Evolutionary conservation across 2,329 filamentous ascomycete species (phyloP), one percentile per base, ranked within the genome.

Genomic region (Colletotrichum trifolii): DNA sequence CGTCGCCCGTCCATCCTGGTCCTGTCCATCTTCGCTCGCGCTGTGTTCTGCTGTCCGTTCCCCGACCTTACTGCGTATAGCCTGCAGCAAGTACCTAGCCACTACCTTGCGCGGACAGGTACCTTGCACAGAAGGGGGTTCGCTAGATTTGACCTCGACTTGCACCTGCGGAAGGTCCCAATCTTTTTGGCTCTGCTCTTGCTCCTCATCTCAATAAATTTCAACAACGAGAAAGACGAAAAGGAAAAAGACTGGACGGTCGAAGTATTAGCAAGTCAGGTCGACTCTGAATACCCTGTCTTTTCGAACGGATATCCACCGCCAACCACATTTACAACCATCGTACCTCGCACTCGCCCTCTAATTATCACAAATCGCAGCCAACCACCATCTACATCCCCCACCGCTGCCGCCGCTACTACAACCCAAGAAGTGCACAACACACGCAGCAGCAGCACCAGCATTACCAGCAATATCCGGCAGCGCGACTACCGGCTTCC

Each of bases 31-130:
- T 40, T 65, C 48, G 63, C 52, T 61, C 50, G 57, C 50, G 50
- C 57, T 50, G 43, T 43, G 56, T 49, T 25, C 45, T 54, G 35
- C 54, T 53, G 60, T 50, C 62, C 53, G 58, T 49, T 66, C 63
- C 39, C 58, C 54, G 58, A 36, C 43, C 49, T 25, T 36, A 48
- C 63, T 50, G 25, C 25, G 25, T 25, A 25, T 25, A 4, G 25
- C 39, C 39, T 10, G 39, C 6, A 10, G 39, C 10, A 10, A 40
- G 39, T 13, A 40, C 39, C 9, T 10, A 6, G 39, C 4, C 25
- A 25, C 25, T 25, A 5, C 25, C 25, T 25, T 25, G 25, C 25
- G 25, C 25, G 25, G 25, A 25, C 3, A 25, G 25, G 25, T 1
- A 25, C 25, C 25, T 25, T 25, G 25, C 53, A 48, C 56, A 60